Base-by-base conservation (phyloP, 768 basidiomycete species). In the Podaxis mareebaensis region DNA sequence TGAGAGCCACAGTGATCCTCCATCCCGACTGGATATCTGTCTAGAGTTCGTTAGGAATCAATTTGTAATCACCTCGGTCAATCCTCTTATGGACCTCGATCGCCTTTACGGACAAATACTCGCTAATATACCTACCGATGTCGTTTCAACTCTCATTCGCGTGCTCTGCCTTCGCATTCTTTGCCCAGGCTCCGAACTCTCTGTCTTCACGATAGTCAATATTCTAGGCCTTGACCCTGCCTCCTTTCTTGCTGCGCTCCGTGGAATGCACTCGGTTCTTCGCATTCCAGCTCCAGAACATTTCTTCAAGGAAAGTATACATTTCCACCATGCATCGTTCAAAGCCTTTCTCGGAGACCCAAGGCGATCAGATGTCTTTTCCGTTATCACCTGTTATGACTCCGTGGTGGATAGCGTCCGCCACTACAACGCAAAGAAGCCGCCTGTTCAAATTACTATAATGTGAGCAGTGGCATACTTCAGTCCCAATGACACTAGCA, bases 111-210 rank as follows among this genome's bases (percentile, higher is more conserved):
- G 30, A 7, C 53, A 33, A 30, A 30, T 53, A 17, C 53, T 53
- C 17, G 53, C 22, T 8, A 28, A 30, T 30, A 30, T 53, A 17
- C 53, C 53, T 17, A 8, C 53, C 4, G 24, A 30, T 52, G 13
- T 7, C 3, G 26, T 53, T 30, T 28, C 53, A 28, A 30, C 53
- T 8, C 28, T n/a, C n/a, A 53, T 53, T 10, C 26, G 53, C 30
- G 30, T 36, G 26, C 26, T 53, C 53, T 53, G 53, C 30, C 53
- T 53, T 26, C 53, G 53, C 30, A 53, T 53, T 30, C 24, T 53
- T 8, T 53, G 33, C 53, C 53, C 53, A 30, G 53, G 53, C 53
- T 12, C 53, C 12, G 53, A 53, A 30, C 53, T 53, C n/a, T 53
- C 28, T 12, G 53, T 33, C 17, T 30, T 17, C 13, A 12, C 12